Percentiles rank a stretch among this genome's conserved stretches.
Conservation (phyloP, 1,139 yeast species). For the Suhomyces ambrosiae region DNA sequence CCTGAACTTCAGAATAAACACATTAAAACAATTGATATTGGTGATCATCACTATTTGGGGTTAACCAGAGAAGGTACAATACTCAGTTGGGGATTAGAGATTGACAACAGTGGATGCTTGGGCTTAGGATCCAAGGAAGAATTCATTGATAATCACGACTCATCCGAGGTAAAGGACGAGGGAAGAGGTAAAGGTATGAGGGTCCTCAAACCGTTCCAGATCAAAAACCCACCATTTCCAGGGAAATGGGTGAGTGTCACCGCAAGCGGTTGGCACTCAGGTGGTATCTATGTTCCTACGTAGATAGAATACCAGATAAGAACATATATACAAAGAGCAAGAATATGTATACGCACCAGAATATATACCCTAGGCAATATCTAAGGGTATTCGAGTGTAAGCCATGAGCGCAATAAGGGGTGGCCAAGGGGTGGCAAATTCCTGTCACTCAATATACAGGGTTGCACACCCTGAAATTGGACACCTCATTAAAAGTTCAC, state of each 20-base stretch:
- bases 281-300: constrained; percentile 43
- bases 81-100: constrained; percentile 73
- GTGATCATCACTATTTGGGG: constrained; percentile 75
- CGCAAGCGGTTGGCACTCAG: constrained; percentile 85
- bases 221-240: constrained; percentile 28
- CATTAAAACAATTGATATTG: constrained; percentile 62
- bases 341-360: too few relatives aligned
- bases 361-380: too few relatives aligned
- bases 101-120: constrained; percentile 64
- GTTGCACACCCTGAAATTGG: too few relatives aligned
- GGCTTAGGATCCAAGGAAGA: constrained; percentile 58
- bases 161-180: constrained; percentile 25
- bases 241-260: constrained; percentile 56
- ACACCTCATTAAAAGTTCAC: too few relatives aligned
- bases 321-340: too few relatives aligned
- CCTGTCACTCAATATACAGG: too few relatives aligned
- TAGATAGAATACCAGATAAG: too few relatives aligned
- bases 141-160: constrained; percentile 20
- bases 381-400: too few relatives aligned
- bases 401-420: too few relatives aligned
- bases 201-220: constrained; percentile 47
- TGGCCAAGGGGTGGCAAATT: too few relatives aligned
- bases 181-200: constrained; percentile 39
- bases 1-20: constrained; percentile 52
- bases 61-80: constrained; percentile 59